Conservation (phyloP, 2,329 filamentous ascomycete species). For the Trichoderma oligosporum region DNA sequence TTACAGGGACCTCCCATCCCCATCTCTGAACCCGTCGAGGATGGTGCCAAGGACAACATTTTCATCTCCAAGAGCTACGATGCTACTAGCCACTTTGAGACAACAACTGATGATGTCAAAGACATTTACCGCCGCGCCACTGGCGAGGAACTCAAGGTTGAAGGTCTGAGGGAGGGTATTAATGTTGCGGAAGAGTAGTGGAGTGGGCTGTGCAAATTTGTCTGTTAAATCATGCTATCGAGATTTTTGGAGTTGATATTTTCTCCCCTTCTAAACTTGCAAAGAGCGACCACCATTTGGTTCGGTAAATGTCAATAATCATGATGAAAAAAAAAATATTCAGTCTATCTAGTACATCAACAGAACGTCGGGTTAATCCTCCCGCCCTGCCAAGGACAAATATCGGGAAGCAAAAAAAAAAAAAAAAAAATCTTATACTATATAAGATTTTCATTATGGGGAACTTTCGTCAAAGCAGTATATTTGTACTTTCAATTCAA, state of each 20-base stretch:
- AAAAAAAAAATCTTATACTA: not conserved
- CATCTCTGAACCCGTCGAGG: slow-evolving; percentile 84
- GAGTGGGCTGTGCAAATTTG: slow-evolving; percentile 8
- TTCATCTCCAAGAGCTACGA: slow-evolving; percentile 99
- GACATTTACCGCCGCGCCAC: slow-evolving; percentile 84
- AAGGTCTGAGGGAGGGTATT: slow-evolving; percentile 77
- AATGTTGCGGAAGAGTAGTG: slow-evolving; percentile 65
- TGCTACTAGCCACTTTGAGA: slow-evolving; percentile 96
- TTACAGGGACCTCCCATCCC: slow-evolving; percentile 74
- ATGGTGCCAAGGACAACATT: slow-evolving; percentile 81
- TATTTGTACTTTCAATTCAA: slow-evolving; percentile 14
- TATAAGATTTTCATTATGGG: not conserved
- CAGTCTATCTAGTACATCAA: not conserved
- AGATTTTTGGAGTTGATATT: slow-evolving; percentile 16
- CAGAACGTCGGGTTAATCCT: not conserved
- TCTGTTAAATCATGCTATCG: slow-evolving; percentile 10
- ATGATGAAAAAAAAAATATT: slow-evolving; percentile 11
- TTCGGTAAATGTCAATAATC: slow-evolving; percentile 20
- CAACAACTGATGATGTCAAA: slow-evolving; percentile 81
- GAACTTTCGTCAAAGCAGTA: slow-evolving; percentile 3
- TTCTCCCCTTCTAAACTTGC: slow-evolving; percentile 1
- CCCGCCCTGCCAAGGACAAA: not conserved
- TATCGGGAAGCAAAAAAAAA: not conserved
- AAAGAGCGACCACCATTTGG: slow-evolving; percentile 13
- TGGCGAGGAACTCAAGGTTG: slow-evolving; percentile 81